Percentiles rank a stretch among this genome's conserved stretches.
These are phyloP conservation scores for Botryosphaeria dothidea DNA, from an alignment of 2,329 filamentous ascomycete species.

Conservation along the genomic window DNA sequence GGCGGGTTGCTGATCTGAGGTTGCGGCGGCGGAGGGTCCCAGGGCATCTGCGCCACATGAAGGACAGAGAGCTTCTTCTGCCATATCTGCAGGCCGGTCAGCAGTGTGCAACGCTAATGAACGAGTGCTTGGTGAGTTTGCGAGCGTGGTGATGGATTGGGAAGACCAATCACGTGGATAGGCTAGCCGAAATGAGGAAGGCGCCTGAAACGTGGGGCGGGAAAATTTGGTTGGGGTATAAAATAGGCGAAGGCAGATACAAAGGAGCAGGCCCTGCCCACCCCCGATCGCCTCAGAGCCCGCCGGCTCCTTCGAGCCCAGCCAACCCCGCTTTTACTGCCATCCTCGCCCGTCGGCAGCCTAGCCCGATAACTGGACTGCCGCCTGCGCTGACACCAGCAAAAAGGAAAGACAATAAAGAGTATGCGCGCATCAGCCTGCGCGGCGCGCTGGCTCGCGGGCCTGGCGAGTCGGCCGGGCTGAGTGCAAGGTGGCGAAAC, in stretches of 20 bases:
- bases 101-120: not conserved
- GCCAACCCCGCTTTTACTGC: conserved; percentile 21
- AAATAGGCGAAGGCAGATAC: conserved; percentile 44
- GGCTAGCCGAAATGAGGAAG: conserved; percentile 36
- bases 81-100: conserved; percentile 68
- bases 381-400: conserved; percentile 6
- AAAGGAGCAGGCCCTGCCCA: conserved; percentile 20
- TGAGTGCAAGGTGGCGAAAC: conserved; percentile 13
- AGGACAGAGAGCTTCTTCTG: conserved; percentile 85
- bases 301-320: conserved; percentile 19
- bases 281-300: conserved; percentile 19
- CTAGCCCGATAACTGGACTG: conserved; percentile 14
- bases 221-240: conserved; percentile 39
- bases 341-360: conserved; percentile 20
- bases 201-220: conserved; percentile 28
- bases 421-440: not conserved
- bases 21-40: conserved; percentile 83
- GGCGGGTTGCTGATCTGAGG: conserved; percentile 40
- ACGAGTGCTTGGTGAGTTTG: conserved; percentile 6
- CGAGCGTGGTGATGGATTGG: conserved; percentile 6
- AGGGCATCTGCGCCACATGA: conserved; percentile 85
- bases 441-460: not conserved
- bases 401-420: conserved; percentile 4
- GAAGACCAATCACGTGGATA: conserved; percentile 33
- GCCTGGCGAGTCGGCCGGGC: not conserved